Percentiles rank a stretch among this genome's conserved stretches.
Evolutionary conservation across 352 stramenopile species (phyloP).

Genomic region (Labyrinthula sp.): DNA sequence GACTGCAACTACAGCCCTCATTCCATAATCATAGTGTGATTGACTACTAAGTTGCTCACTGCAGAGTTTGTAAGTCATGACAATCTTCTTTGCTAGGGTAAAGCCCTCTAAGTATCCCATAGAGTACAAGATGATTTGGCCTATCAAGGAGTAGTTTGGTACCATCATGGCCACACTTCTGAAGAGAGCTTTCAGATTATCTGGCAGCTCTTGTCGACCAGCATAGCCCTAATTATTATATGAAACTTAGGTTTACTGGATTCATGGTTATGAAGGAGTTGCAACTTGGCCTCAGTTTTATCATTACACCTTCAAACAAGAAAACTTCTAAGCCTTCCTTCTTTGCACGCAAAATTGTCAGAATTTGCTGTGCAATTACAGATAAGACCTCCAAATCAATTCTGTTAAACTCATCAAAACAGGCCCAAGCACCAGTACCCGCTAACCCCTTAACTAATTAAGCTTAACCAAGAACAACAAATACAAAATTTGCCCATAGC

Average conservation of each 20-base stretch:
- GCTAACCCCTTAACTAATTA: constrained; percentile 77
- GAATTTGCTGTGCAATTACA: constrained; percentile 75
- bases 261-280: constrained; percentile 87
- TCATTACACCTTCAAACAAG: constrained; percentile 70
- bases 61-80: constrained; percentile 68
- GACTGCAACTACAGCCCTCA: constrained; percentile 79
- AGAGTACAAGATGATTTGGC: constrained; percentile 70
- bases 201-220: constrained; percentile 60
- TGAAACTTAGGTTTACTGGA: too few relatives aligned
- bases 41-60: constrained; percentile 70
- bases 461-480: too few relatives aligned
- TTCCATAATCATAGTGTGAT: constrained; percentile 84
- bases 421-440: constrained; percentile 68
- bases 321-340: constrained; percentile 62
- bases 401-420: constrained; percentile 81
- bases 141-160: constrained; percentile 73
- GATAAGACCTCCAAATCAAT: constrained; percentile 81
- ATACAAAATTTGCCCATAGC: constrained; percentile 86
- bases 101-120: constrained; percentile 67
- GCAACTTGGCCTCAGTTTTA: constrained; percentile 66
- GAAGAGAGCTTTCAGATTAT: constrained; percentile 79
- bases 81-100: constrained; percentile 67
- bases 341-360: constrained; percentile 69
- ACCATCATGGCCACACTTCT: constrained; percentile 81
- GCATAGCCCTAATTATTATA: too few relatives aligned